These are phyloP conservation scores for Gelatoporia subvermispora DNA, from an alignment of 768 basidiomycete species.

Conservation along the genomic window DNA sequence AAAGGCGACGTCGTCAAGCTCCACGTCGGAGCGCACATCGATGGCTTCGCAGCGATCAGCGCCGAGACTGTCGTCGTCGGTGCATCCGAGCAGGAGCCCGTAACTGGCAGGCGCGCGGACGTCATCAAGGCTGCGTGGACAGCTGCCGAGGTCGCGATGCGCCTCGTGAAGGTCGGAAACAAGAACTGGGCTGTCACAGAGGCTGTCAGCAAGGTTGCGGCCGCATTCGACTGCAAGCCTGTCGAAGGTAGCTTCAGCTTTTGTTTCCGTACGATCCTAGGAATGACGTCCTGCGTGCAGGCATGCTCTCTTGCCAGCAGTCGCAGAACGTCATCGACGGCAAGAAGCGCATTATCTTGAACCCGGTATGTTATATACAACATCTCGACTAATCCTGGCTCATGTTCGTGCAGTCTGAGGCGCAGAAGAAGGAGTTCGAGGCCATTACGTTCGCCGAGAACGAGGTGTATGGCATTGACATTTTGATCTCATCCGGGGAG, in stretches of 20 bases:
- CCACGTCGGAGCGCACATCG: slow-evolving; percentile 95
- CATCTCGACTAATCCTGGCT: too few relatives aligned
- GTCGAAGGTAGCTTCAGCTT: slow-evolving; percentile 69
- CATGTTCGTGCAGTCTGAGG: slow-evolving; percentile 51
- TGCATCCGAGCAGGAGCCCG: slow-evolving; percentile 65
- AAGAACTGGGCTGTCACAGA: slow-evolving; percentile 97
- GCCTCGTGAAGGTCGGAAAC: slow-evolving; percentile 85
- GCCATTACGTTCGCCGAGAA: slow-evolving; percentile 82
- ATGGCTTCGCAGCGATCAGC: slow-evolving; percentile 90
- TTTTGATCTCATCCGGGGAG: slow-evolving; percentile 80
- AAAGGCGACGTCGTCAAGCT: slow-evolving; percentile 94
- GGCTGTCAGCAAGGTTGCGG: slow-evolving; percentile 65
- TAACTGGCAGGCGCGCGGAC: slow-evolving; percentile 84
- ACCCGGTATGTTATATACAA: slow-evolving; percentile 43
- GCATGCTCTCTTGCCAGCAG: slow-evolving; percentile 95
- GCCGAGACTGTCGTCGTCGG: slow-evolving; percentile 93
- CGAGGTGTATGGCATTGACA: slow-evolving; percentile 93
- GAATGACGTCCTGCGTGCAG: slow-evolving; percentile 31
- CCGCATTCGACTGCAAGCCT: slow-evolving; percentile 80
- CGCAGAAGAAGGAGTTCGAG: slow-evolving; percentile 84
- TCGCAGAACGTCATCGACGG: slow-evolving; percentile 93
- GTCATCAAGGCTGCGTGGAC: slow-evolving; percentile 91
- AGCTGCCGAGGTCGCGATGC: slow-evolving; percentile 90
- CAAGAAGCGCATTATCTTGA: slow-evolving; percentile 91
- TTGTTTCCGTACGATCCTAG: background rate